Conservation (phyloP, 805 yeast species). For the Kregervanrija pseudodelftensis region DNA sequence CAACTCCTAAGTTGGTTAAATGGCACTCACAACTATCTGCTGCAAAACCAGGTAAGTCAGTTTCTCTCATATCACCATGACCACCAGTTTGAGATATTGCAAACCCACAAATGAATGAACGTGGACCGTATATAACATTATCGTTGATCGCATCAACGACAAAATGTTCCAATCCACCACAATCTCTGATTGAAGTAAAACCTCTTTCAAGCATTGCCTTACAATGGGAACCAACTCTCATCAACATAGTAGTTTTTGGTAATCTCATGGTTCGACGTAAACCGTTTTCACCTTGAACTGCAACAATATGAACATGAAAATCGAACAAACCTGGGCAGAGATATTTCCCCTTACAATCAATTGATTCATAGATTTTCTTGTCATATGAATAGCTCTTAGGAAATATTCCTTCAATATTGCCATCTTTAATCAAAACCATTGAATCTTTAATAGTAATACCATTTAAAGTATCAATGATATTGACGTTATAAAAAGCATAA, state of each 20-base stretch:
- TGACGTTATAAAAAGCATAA: conserved; percentile 16
- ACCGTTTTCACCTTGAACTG: conserved; percentile 21
- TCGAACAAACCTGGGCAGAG: conserved; percentile 24
- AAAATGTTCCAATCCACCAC: conserved; percentile 21
- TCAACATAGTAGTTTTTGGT: conserved; percentile 16
- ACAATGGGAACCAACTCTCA: conserved; percentile 16
- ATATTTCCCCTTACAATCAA: conserved; percentile 22
- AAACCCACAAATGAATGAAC: conserved; percentile 19
- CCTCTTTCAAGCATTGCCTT: conserved; percentile 21
- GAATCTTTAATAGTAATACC: conserved; percentile 11
- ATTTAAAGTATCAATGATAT: conserved; percentile 15
- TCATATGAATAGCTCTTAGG: neutral
- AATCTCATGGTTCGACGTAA: conserved; percentile 13
- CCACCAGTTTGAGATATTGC: conserved; percentile 27
- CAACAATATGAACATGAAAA: conserved; percentile 20
- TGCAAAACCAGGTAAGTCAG: conserved; percentile 18
- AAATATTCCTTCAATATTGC: conserved; percentile 12
- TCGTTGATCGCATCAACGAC: conserved; percentile 20
- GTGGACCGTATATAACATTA: conserved; percentile 23
- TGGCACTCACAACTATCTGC: conserved; percentile 22
- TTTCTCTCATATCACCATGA: conserved; percentile 21
- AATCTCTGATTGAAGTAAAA: conserved; percentile 20
- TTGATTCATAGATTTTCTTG: conserved; percentile 2
- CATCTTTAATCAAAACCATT: conserved; percentile 16
- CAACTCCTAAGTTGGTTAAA: conserved; percentile 13